These are phyloP conservation scores for Stephania japonica DNA, from an alignment of 164 flowering plant genomes.

Conservation along the genomic window DNA sequence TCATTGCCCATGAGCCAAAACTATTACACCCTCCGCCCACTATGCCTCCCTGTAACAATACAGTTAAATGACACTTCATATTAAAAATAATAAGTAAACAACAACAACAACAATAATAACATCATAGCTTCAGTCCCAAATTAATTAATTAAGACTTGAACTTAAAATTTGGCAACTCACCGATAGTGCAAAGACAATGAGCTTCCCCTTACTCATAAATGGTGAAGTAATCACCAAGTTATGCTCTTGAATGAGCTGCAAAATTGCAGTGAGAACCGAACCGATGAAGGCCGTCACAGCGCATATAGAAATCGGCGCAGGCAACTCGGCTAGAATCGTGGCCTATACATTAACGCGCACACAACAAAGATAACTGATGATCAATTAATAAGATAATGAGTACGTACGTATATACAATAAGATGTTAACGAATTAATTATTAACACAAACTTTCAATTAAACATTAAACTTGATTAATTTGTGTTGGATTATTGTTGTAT, in stretches of 20 bases:
- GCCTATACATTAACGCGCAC: conserved; percentile 38
- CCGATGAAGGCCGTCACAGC: conserved; percentile 62
- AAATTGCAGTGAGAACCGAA: conserved; percentile 27
- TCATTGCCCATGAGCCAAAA: conserved; percentile 80
- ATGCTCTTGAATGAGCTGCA: conserved; percentile 38
- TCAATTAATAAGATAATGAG: too few relatives aligned
- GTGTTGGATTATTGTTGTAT: background rate
- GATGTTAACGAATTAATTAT: background rate
- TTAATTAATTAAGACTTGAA: too few relatives aligned
- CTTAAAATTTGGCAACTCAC: conserved; percentile 23
- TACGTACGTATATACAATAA: background rate
- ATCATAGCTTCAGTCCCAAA: too few relatives aligned
- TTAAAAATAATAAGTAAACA: too few relatives aligned
- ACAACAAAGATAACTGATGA: background rate
- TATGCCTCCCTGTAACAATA: background rate
- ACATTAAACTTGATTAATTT: too few relatives aligned
- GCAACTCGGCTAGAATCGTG: conserved; percentile 52
- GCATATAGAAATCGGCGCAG: conserved; percentile 74
- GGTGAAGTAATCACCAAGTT: conserved; percentile 26
- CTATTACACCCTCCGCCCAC: conserved; percentile 47
- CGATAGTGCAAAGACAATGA: conserved; percentile 39
- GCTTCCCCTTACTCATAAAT: conserved; percentile 12
- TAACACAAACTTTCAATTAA: too few relatives aligned
- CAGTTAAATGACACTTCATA: too few relatives aligned
- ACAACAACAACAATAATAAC: too few relatives aligned